Conservation (phyloP, 768 basidiomycete species). For the Wakefieldia striispora region DNA sequence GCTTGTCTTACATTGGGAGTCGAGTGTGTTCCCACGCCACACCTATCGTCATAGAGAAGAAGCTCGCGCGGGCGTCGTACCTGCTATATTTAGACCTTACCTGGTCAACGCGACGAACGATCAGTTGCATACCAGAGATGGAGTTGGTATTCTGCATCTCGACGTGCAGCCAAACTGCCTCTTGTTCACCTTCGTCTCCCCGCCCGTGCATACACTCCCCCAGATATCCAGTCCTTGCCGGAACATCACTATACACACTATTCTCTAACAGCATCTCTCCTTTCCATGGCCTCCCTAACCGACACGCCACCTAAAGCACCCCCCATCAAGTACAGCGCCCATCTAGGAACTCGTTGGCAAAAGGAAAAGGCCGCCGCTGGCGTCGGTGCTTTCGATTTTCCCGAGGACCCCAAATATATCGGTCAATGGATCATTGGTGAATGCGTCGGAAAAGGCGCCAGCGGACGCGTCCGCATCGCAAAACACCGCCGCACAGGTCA, state of each 20-base stretch:
- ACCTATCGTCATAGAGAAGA: too few species aligned
- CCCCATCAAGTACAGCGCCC: conserved; percentile 67
- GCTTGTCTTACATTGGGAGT: too few species aligned
- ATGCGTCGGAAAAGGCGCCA: conserved; percentile 91
- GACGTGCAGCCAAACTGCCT: not conserved
- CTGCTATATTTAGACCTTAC: too few species aligned
- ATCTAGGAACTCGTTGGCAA: conserved; percentile 79
- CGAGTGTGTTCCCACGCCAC: too few species aligned
- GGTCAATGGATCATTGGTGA: conserved; percentile 94
- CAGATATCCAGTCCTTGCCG: not conserved
- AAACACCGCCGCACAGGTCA: conserved; percentile 82
- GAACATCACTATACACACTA: conserved; percentile 14
- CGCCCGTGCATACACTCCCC: conserved; percentile 3
- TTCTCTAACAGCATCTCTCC: conserved; percentile 1
- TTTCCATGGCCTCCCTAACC: conserved; percentile 30
- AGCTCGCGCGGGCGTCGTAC: too few species aligned
- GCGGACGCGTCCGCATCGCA: conserved; percentile 93
- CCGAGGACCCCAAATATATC: conserved; percentile 80
- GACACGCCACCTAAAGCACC: conserved; percentile 68
- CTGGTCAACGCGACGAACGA: too few species aligned
- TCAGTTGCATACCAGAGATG: conserved; percentile 3
- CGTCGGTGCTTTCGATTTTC: conserved; percentile 70
- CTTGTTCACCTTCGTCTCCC: conserved; percentile 4
- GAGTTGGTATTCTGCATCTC: not conserved
- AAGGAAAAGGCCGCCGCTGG: conserved; percentile 85